Evolutionary conservation across 495 filamentous ascomycete genomes (phyloP).

Genomic region (Rusavskia elegans): DNA sequence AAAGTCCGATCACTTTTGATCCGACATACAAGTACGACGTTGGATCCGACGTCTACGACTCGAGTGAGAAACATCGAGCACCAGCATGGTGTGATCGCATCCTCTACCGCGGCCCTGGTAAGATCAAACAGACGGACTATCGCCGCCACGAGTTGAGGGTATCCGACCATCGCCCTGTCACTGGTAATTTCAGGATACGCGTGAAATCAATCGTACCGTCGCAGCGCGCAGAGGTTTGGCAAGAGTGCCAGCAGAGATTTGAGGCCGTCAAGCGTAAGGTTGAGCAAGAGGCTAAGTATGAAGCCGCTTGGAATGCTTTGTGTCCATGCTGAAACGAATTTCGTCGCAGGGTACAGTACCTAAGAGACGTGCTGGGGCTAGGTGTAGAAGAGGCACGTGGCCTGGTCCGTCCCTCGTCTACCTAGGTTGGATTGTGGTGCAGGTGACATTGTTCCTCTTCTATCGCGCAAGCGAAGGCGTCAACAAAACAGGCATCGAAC

Average conservation of each 20-base stretch:
- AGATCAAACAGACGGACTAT: conserved; percentile 78
- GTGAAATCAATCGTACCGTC: conserved; percentile 62
- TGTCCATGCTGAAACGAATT: not conserved
- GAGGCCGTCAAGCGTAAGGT: conserved; percentile 48
- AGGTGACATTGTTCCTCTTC: too few relatives aligned
- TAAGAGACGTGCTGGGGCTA: conserved; percentile 34
- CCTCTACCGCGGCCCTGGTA: conserved; percentile 67
- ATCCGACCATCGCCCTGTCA: conserved; percentile 89
- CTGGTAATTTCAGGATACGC: conserved; percentile 60
- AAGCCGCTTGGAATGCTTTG: not conserved
- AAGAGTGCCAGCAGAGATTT: conserved; percentile 54
- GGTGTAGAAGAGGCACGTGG: conserved; percentile 28
- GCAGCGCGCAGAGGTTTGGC: conserved; percentile 49
- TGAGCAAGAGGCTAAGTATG: conserved; percentile 46
- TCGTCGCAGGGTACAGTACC: conserved; percentile 31
- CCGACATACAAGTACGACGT: conserved; percentile 99
- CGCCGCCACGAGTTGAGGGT: conserved; percentile 73
- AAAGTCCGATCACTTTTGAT: conserved; percentile 74
- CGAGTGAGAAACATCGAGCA: conserved; percentile 84
- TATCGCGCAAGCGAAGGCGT: not conserved
- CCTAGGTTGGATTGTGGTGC: not conserved
- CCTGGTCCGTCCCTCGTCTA: not conserved
- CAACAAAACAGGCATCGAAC: too few relatives aligned
- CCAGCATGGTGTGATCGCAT: conserved; percentile 96
- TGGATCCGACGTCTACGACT: conserved; percentile 84